A percentile compares a stretch with the other conserved stretches of the same genome.
phyloP scores from a whole-genome alignment of 306 rosid species.

The Astragalus glycyphyllos region DNA sequence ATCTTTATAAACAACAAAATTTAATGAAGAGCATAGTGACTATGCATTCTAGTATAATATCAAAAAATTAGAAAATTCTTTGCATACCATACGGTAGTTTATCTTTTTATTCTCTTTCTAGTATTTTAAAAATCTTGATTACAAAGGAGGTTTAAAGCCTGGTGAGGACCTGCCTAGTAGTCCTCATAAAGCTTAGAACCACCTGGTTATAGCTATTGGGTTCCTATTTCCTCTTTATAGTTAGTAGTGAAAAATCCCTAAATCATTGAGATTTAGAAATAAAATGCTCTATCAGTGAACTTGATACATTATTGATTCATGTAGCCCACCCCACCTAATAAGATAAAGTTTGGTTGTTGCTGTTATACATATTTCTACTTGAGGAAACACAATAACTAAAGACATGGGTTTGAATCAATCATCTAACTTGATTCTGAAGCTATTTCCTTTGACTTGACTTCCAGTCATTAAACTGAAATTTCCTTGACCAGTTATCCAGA shows the following conservation, averaged over 20 bases:
- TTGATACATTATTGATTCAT: slow-evolving; percentile 1
- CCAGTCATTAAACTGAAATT: background rate
- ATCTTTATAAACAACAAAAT: slow-evolving; percentile 26
- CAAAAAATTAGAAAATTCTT: background rate
- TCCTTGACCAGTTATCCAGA: background rate
- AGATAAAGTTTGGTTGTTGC: background rate
- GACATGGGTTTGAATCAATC: background rate
- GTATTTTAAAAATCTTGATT: slow-evolving; percentile 6
- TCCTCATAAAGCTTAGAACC: background rate
- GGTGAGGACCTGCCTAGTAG: slow-evolving; percentile 21
- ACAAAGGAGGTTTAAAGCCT: background rate
- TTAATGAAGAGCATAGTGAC: slow-evolving; percentile 1
- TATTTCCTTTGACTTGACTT: slow-evolving; percentile 15
- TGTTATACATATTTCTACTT: slow-evolving; percentile 8
- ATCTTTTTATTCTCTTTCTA: background rate
- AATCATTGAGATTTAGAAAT: background rate
- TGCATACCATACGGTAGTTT: background rate
- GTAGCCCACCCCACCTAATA: slow-evolving; percentile 1
- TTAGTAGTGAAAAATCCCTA: background rate
- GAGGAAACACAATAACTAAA: background rate
- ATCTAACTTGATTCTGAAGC: background rate
- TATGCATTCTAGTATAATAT: slow-evolving; percentile 6
- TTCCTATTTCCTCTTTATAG: background rate
- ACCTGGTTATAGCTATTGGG: slow-evolving; percentile 8
- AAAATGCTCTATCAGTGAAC: background rate